Evolutionary conservation across 768 basidiomycete genomes (phyloP), one percentile per base, ranked within the genome.

Genomic region (Punctularia strigosozonata): DNA sequence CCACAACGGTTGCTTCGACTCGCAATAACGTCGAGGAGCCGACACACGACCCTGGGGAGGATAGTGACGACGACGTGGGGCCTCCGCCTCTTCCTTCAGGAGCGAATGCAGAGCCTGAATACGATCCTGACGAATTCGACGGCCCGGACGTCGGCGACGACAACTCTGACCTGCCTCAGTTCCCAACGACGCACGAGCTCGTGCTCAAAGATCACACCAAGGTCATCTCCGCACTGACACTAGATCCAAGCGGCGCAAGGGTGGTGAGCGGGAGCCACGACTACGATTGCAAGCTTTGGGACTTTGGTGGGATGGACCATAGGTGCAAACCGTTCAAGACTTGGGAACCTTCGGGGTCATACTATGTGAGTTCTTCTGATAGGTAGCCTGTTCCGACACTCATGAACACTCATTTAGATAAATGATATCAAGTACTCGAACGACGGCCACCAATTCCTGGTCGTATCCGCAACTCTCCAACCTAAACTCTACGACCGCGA

Each of bases 241-340:
- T 98, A 34, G 95, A 99, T 59, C 87, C 91, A 5, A 87, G 92
- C 17, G 95, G 95, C 42, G 91, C 94, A 10, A 77, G 95, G 25
- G 62, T 99, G 22, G 61, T 87, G 14, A 85, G 88, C 6, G 95
- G 95, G 13, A 88, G 88, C 15, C 83, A 98, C 62, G 95, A 99
- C 57, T 98, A 98, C 54, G 95, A 99, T 59, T 80, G 84, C 60
- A 98, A 98, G 63, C 60, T 99, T 39, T 99, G 94, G 92, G 95
- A 99, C 60, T 98, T 98, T 60, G 94, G 94, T 49, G 95, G 95
- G 13, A 99, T 99, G 95, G 84, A 87, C 53, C 65, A 69, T 45
- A 65, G 77, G 46, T 79, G 81, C 59, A 88, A 88, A 59, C 92
- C 95, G 13, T 98, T 99, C 74, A 86, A 92, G 63, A 86, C 76